A percentile compares a stretch with the other conserved stretches of the same genome.
Evolutionary conservation across 768 basidiomycete genomes (phyloP).

Genomic region (Suillus ampliporus): DNA sequence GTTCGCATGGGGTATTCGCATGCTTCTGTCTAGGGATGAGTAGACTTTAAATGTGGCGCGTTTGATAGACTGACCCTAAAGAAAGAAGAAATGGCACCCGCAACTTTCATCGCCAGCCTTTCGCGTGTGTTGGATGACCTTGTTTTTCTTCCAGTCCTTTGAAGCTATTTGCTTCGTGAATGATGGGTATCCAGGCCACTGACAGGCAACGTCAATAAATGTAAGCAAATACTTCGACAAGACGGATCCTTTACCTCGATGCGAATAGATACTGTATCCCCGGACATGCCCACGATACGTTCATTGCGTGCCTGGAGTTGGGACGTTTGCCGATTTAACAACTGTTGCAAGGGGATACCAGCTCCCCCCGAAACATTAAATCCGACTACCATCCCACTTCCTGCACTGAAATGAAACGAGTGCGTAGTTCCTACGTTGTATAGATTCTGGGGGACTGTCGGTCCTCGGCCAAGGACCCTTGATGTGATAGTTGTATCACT

Average conservation of each 20-base stretch:
- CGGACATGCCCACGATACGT: constrained; percentile 62
- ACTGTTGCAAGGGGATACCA: constrained; percentile 67
- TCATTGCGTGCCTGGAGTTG: constrained; percentile 61
- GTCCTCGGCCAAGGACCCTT: constrained; percentile 23
- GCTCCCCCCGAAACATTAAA: constrained; percentile 61
- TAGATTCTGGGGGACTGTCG: constrained; percentile 28
- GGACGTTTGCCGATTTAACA: constrained; percentile 59
- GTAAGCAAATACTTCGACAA: constrained; percentile 14
- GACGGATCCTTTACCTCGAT: constrained; percentile 54
- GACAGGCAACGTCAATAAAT: constrained; percentile 17
- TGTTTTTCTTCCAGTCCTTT: constrained; percentile 71
- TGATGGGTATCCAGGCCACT: constrained; percentile 83
- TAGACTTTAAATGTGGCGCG: not conserved
- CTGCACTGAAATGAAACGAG: constrained; percentile 7
- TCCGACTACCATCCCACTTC: constrained; percentile 58
- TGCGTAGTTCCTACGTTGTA: constrained; percentile 25
- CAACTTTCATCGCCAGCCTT: constrained; percentile 77
- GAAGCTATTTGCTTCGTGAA: constrained; percentile 82
- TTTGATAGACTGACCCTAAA: constrained; percentile 49
- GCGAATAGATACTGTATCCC: constrained; percentile 77
- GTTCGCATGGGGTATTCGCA: constrained; percentile 16
- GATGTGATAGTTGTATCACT: not conserved
- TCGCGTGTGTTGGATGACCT: constrained; percentile 76
- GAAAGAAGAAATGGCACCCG: constrained; percentile 71
- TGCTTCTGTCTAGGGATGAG: constrained; percentile 25